These are phyloP conservation scores for Sporothrix mexicana DNA, from an alignment of 2,329 filamentous ascomycete species.

Conservation along the genomic window DNA sequence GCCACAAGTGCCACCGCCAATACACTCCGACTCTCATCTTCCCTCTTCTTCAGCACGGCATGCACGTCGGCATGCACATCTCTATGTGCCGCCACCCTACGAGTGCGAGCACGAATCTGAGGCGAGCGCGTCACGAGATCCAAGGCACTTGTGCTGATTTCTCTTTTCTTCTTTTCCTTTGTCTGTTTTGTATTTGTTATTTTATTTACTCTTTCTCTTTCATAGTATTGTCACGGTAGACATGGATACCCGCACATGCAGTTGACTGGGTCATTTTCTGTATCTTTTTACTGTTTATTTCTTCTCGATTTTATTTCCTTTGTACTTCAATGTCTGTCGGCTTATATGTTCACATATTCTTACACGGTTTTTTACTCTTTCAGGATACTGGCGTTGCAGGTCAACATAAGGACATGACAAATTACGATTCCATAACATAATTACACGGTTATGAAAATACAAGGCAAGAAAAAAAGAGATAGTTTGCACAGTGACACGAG, in stretches of 20 bases:
- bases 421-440: conserved; percentile 1
- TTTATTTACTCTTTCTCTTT: not conserved
- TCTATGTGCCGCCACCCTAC: conserved; percentile 28
- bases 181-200: not conserved
- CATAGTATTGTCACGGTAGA: not conserved
- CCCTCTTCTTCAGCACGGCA: not conserved
- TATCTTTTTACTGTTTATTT: not conserved
- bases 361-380: not conserved
- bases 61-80: not conserved
- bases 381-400: conserved; percentile 16
- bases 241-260: conserved; percentile 17
- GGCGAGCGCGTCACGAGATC: not conserved
- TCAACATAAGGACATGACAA: not conserved
- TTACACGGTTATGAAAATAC: too few species aligned
- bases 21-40: too few species aligned
- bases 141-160: conserved; percentile 29
- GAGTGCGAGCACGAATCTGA: not conserved
- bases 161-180: not conserved
- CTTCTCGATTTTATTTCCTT: not conserved
- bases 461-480: too few species aligned
- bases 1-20: not conserved
- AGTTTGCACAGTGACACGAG: too few species aligned
- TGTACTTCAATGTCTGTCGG: not conserved
- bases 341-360: not conserved
- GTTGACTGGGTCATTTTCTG: conserved; percentile 2